Conservation (phyloP, 768 basidiomycete species). For the Kondoa subrosea region DNA sequence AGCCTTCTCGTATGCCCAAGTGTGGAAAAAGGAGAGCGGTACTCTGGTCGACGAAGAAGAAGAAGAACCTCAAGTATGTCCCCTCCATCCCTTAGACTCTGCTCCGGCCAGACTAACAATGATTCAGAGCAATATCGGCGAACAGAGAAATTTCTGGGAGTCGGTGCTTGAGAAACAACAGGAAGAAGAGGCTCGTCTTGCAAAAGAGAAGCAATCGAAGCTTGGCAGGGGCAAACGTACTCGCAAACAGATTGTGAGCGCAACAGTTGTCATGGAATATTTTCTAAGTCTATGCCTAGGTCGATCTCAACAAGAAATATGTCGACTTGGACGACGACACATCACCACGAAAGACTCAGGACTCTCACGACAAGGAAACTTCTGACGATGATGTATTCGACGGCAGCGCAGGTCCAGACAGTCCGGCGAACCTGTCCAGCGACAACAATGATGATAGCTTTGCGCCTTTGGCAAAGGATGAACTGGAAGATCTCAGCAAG, state of each 20-base stretch:
- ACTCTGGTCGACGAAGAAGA: conserved; percentile 29
- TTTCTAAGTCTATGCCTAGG: neutral
- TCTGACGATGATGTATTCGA: neutral
- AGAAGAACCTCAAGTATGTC: conserved; percentile 38
- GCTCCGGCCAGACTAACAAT: too few relatives aligned
- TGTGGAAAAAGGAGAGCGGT: conserved; percentile 11
- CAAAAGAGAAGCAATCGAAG: neutral
- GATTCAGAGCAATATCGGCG: conserved; percentile 34
- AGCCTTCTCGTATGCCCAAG: conserved; percentile 16
- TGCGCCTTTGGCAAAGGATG: neutral
- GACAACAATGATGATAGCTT: neutral
- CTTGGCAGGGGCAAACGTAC: conserved; percentile 13
- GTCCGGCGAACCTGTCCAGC: neutral
- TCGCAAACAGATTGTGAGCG: conserved; percentile 31
- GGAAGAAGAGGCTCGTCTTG: conserved; percentile 3
- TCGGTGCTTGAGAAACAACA: conserved; percentile 16
- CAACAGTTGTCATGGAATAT: neutral
- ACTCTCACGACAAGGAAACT: neutral
- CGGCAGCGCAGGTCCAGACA: neutral
- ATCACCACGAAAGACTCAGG: neutral
- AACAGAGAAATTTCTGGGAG: conserved; percentile 29
- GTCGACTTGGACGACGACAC: neutral
- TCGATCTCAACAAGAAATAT: neutral
- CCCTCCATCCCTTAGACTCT: conserved; percentile 26
- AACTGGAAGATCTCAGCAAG: neutral